Evolutionary conservation across 805 yeast genomes (phyloP).

Genomic region (Nakazawaea ambrosiae): DNA sequence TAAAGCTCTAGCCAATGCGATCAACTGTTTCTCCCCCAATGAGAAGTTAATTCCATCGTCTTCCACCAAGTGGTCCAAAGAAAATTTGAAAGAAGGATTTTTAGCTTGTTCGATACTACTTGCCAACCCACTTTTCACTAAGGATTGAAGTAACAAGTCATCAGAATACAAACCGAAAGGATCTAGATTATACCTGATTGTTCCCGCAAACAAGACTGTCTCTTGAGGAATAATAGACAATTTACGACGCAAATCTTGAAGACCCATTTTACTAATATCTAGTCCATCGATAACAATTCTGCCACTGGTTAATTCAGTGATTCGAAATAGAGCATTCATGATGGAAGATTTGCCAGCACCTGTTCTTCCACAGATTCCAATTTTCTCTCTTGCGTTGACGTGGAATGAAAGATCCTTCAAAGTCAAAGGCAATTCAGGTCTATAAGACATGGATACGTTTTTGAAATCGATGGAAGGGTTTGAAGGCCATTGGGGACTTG

Average conservation of each 20-base stretch:
- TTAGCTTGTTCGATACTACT: conserved; percentile 31
- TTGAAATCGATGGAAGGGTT: conserved; percentile 39
- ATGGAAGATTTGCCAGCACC: conserved; percentile 79
- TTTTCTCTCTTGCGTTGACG: conserved; percentile 53
- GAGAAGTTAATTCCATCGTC: conserved; percentile 69
- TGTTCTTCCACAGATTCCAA: conserved; percentile 85
- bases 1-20: conserved; percentile 66
- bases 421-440: conserved; percentile 55
- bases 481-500: conserved; percentile 43
- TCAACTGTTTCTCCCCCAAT: conserved; percentile 62
- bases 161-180: conserved; percentile 50
- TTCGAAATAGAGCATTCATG: conserved; percentile 55
- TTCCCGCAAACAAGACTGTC: conserved; percentile 57
- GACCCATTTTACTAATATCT: conserved; percentile 44
- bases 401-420: conserved; percentile 36
- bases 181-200: conserved; percentile 52
- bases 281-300: conserved; percentile 47
- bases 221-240: conserved; percentile 68
- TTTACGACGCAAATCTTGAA: conserved; percentile 46
- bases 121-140: conserved; percentile 50
- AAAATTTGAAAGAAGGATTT: conserved; percentile 43
- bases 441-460: conserved; percentile 45
- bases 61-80: conserved; percentile 49
- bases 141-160: conserved; percentile 48
- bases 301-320: conserved; percentile 45